A percentile compares a stretch with the other conserved stretches of the same genome.
Conservation (phyloP, 805 yeast species). For the Candida railenensis region DNA sequence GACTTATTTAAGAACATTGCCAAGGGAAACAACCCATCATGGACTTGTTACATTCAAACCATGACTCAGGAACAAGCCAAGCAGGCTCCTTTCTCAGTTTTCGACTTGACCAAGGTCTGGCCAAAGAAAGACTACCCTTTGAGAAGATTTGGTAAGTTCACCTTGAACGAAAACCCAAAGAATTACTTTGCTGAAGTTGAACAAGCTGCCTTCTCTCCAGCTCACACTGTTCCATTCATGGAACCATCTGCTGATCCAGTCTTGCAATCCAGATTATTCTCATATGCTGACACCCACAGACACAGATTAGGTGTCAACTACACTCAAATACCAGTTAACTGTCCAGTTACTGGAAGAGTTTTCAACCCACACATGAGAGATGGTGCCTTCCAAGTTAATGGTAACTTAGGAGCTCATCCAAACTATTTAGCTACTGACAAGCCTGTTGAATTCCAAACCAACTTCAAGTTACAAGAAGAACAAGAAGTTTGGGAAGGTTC, state of each 20-base stretch:
- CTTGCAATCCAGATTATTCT: slow-evolving; percentile 71
- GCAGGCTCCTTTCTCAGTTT: slow-evolving; percentile 74
- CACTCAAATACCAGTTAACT: slow-evolving; percentile 84
- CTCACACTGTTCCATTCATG: slow-evolving; percentile 72
- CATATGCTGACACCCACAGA: slow-evolving; percentile 76
- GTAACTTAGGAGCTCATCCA: slow-evolving; percentile 75
- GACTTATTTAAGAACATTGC: slow-evolving; percentile 80
- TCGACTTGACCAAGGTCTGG: slow-evolving; percentile 92
- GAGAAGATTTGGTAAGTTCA: slow-evolving; percentile 79
- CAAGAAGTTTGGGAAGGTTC: slow-evolving; percentile 84
- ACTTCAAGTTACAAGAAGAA: slow-evolving; percentile 52
- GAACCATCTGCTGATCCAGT: slow-evolving; percentile 80
- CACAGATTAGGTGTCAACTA: slow-evolving; percentile 76
- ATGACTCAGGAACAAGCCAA: slow-evolving; percentile 84
- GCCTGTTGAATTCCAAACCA: slow-evolving; percentile 45
- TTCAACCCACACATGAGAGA: slow-evolving; percentile 75
- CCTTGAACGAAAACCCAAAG: slow-evolving; percentile 77
- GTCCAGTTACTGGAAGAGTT: slow-evolving; percentile 56
- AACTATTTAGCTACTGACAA: slow-evolving; percentile 64
- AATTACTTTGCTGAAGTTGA: slow-evolving; percentile 78
- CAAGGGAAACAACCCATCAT: slow-evolving; percentile 73
- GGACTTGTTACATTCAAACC: slow-evolving; percentile 83
- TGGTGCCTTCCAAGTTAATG: slow-evolving; percentile 64
- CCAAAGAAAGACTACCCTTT: slow-evolving; percentile 84
- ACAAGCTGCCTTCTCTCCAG: slow-evolving; percentile 67